A percentile compares a stretch with the other conserved stretches of the same genome.
phyloP scores from a whole-genome alignment of 129 eudicot species.

The Daucus carota region DNA sequence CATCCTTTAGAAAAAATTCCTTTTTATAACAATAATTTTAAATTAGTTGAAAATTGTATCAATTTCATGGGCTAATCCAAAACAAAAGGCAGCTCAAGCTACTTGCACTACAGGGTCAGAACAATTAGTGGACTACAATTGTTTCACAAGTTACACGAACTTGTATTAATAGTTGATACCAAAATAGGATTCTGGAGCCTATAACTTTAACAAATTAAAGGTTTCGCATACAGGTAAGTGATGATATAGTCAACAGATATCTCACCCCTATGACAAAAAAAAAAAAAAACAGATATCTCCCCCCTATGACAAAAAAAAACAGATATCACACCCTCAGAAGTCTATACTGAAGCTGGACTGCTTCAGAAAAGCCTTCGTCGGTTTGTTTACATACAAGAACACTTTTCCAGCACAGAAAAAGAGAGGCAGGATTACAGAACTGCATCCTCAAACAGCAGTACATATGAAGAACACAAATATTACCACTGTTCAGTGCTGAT shows the following conservation, averaged over 20 bases:
- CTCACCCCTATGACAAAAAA: too few species aligned
- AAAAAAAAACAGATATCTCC: too few species aligned
- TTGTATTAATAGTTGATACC: neutral
- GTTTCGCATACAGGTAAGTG: neutral
- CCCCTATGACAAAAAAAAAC: too few species aligned
- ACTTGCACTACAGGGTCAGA: neutral
- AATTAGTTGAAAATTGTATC: neutral
- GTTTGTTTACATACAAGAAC: neutral
- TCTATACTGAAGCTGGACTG: neutral
- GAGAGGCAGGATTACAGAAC: neutral
- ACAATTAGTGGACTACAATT: neutral
- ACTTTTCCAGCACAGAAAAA: neutral
- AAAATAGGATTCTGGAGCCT: neutral
- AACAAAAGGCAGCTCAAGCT: neutral
- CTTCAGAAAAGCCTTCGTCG: neutral
- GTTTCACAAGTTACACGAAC: neutral
- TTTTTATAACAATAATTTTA: neutral
- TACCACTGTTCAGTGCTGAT: neutral
- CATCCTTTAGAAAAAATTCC: neutral
- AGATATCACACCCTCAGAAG: neutral
- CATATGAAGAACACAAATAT: too few species aligned
- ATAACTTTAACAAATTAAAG: too few species aligned
- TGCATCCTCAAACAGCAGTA: neutral
- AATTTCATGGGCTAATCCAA: neutral
- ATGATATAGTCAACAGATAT: neutral